Evolutionary conservation across 2,329 filamentous ascomycete species (phyloP).

Genomic region (Pestalotiopsis sp.): DNA sequence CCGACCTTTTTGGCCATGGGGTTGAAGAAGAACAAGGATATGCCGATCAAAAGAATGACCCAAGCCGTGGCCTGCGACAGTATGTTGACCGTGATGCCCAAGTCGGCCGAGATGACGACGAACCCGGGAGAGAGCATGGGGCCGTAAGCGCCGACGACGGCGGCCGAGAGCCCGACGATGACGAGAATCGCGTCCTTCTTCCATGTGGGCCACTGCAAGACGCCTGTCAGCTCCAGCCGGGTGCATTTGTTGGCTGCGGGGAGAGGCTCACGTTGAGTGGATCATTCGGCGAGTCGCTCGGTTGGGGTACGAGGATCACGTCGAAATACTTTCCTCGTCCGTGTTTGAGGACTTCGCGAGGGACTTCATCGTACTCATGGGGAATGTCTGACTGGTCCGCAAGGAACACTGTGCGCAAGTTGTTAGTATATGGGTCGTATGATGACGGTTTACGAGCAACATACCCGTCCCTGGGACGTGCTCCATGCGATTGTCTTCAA

Average conservation of each 20-base stretch:
- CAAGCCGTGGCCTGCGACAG: slow-evolving; percentile 50
- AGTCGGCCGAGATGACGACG: slow-evolving; percentile 44
- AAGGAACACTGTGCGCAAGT: slow-evolving; percentile 39
- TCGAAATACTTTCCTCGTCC: slow-evolving; percentile 35
- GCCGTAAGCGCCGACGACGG: slow-evolving; percentile 52
- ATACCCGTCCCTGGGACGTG: slow-evolving; percentile 51
- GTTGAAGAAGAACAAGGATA: slow-evolving; percentile 52
- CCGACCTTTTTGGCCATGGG: slow-evolving; percentile 54
- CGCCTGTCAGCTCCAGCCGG: slow-evolving; percentile 8
- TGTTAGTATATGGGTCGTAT: slow-evolving; percentile 17
- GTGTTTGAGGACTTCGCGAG: slow-evolving; percentile 42
- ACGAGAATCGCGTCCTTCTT: slow-evolving; percentile 47
- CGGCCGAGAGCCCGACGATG: slow-evolving; percentile 47
- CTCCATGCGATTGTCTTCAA: slow-evolving; percentile 46
- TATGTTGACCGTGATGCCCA: slow-evolving; percentile 44
- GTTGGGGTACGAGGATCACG: slow-evolving; percentile 46
- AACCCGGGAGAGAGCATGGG: slow-evolving; percentile 55
- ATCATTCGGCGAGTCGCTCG: slow-evolving; percentile 50
- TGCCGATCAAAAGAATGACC: slow-evolving; percentile 50
- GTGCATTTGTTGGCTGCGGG: neutral
- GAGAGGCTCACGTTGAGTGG: slow-evolving; percentile 43
- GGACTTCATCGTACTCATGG: slow-evolving; percentile 45
- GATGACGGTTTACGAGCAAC: slow-evolving; percentile 5
- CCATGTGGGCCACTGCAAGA: slow-evolving; percentile 42
- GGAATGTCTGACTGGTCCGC: slow-evolving; percentile 49